Conservation (phyloP, 2,329 filamentous ascomycete genomes). For the Parastagonospora nodorum region DNA sequence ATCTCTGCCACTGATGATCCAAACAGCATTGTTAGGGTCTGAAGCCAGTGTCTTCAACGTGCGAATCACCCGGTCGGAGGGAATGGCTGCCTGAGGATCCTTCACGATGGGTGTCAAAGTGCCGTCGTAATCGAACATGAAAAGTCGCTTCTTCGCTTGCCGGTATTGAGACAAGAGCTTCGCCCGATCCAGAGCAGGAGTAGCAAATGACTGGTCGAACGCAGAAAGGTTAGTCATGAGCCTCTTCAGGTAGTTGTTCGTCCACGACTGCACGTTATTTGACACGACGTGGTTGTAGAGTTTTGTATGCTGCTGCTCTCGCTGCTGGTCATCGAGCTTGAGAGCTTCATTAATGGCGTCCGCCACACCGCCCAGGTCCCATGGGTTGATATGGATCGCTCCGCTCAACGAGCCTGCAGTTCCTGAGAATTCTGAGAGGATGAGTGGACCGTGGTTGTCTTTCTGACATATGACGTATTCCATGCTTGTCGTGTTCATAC, state of each 20-base stretch:
- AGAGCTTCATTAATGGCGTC: slow-evolving; percentile 81
- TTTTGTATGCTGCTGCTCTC: slow-evolving; percentile 70
- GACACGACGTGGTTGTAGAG: slow-evolving; percentile 84
- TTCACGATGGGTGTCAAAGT: slow-evolving; percentile 93
- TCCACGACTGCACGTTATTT: slow-evolving; percentile 88
- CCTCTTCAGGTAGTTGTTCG: slow-evolving; percentile 75
- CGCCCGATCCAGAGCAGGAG: slow-evolving; percentile 78
- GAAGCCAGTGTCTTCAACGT: slow-evolving; percentile 79
- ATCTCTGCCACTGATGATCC: slow-evolving; percentile 96
- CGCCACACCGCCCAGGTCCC: slow-evolving; percentile 85
- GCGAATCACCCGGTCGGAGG: slow-evolving; percentile 79
- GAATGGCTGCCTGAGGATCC: slow-evolving; percentile 86
- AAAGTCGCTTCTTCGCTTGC: slow-evolving; percentile 76
- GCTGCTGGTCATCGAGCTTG: slow-evolving; percentile 71
- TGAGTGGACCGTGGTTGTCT: slow-evolving; percentile 82
- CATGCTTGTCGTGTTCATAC: slow-evolving; percentile 96
- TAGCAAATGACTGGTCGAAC: slow-evolving; percentile 74
- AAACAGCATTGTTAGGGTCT: slow-evolving; percentile 85
- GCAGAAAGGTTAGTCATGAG: slow-evolving; percentile 80
- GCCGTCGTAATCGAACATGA: slow-evolving; percentile 99
- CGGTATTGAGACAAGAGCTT: slow-evolving; percentile 76
- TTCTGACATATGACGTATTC: slow-evolving; percentile 95
- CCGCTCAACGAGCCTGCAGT: slow-evolving; percentile 84
- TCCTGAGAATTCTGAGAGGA: slow-evolving; percentile 95
- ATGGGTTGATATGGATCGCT: slow-evolving; percentile 96